Conservation (phyloP, 495 filamentous ascomycete species). For the Podospora comata region DNA sequence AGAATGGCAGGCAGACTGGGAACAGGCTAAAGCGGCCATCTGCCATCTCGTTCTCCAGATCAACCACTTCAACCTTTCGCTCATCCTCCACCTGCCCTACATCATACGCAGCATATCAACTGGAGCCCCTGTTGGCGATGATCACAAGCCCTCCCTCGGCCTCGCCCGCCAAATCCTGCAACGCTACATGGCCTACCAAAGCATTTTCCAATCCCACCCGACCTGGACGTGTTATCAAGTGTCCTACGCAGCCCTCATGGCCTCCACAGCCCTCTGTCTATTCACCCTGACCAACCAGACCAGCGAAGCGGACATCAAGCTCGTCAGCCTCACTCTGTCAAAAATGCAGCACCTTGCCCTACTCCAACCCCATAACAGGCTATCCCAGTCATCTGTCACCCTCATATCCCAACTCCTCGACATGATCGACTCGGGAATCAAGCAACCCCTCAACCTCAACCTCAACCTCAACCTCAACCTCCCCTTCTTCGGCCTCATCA, state of each 20-base stretch:
- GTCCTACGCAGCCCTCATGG: constrained; percentile 47
- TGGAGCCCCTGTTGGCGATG: constrained; percentile 37
- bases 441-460: background rate
- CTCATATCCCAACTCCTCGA: constrained; percentile 45
- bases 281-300: constrained; percentile 13
- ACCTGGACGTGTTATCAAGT: constrained; percentile 42
- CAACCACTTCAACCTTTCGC: constrained; percentile 44
- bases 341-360: constrained; percentile 40
- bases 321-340: constrained; percentile 34
- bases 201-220: constrained; percentile 24
- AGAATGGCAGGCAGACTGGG: constrained; percentile 20
- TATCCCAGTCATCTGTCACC: constrained; percentile 39
- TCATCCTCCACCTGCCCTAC: constrained; percentile 47
- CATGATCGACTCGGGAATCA: constrained; percentile 39
- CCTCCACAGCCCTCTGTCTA: constrained; percentile 35
- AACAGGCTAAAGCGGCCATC: constrained; percentile 3
- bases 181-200: constrained; percentile 40
- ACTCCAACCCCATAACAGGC: constrained; percentile 35
- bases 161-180: constrained; percentile 42
- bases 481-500: constrained; percentile 21
- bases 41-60: constrained; percentile 43
- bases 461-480: background rate
- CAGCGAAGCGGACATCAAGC: constrained; percentile 32
- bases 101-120: constrained; percentile 37
- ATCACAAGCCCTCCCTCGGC: constrained; percentile 42